A percentile compares a stretch with the other conserved stretches of the same genome.
These are phyloP conservation scores for Sugiyamaella smithiae DNA, from an alignment of 805 yeast genomes.

Conservation along the genomic window DNA sequence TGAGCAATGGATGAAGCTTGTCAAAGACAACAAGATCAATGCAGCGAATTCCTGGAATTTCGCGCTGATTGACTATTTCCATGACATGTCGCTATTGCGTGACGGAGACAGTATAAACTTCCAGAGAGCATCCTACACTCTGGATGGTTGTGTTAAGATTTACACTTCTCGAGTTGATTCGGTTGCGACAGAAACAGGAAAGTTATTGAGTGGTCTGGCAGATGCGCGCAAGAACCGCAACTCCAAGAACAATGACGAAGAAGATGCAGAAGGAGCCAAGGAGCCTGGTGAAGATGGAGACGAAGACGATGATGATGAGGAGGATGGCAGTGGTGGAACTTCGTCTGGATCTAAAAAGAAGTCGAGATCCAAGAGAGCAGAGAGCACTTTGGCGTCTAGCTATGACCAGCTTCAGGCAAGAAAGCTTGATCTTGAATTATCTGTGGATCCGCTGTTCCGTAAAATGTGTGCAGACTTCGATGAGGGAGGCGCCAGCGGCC, in stretches of 20 bases:
- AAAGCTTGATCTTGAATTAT: conserved; percentile 36
- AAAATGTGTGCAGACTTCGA: conserved; percentile 46
- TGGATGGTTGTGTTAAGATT: conserved; percentile 93
- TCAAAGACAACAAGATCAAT: conserved; percentile 76
- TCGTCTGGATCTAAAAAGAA: conserved; percentile 25
- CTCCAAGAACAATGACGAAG: conserved; percentile 16
- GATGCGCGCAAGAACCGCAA: conserved; percentile 26
- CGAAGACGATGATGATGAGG: conserved; percentile 39
- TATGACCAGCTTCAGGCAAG: conserved; percentile 32
- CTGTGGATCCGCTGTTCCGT: conserved; percentile 42
- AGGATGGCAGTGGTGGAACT: conserved; percentile 21
- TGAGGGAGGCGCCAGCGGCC: conserved; percentile 42
- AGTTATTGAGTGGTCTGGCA: conserved; percentile 72
- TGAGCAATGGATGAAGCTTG: conserved; percentile 79
- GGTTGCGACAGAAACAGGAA: conserved; percentile 87
- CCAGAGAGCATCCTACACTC: conserved; percentile 84
- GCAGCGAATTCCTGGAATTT: conserved; percentile 85
- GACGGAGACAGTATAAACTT: conserved; percentile 82
- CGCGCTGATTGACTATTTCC: conserved; percentile 87
- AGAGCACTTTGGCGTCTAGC: conserved; percentile 32
- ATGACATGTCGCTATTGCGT: conserved; percentile 69
- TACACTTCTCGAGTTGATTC: conserved; percentile 90
- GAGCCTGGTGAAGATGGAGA: conserved; percentile 29
- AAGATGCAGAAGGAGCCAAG: conserved; percentile 22
- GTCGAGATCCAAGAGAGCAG: conserved; percentile 25